phyloP scores from a whole-genome alignment of 2,329 filamentous ascomycete species.

The Microsporum canis region DNA sequence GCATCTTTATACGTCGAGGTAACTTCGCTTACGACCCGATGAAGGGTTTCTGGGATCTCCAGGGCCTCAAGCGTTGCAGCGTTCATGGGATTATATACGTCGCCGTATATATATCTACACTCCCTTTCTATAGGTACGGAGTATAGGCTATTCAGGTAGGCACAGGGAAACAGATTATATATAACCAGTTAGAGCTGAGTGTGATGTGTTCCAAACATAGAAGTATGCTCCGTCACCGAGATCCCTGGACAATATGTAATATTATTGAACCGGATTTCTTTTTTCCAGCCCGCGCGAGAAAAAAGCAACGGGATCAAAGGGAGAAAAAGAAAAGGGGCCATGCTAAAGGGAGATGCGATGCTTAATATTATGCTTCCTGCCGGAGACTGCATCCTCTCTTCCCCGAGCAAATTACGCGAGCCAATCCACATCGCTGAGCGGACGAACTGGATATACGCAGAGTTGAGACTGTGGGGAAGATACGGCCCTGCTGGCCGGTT shows the following conservation, averaged over 20 bases:
- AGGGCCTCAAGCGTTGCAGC: neutral
- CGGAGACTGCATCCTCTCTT: neutral
- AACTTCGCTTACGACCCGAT: slow-evolving; percentile 3
- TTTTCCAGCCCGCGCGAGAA: neutral
- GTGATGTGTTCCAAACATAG: slow-evolving; percentile 3
- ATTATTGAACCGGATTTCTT: neutral
- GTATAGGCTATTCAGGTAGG: no score
- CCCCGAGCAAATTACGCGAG: slow-evolving; percentile 3
- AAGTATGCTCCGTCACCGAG: neutral
- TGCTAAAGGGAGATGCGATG: neutral
- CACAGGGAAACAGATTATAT: no score
- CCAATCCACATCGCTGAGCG: neutral
- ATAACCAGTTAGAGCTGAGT: neutral
- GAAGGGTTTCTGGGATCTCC: neutral
- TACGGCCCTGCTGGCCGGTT: neutral
- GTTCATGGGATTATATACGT: neutral
- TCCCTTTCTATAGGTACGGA: neutral
- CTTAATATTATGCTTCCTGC: slow-evolving; percentile 3
- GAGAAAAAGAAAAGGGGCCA: neutral
- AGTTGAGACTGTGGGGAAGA: neutral
- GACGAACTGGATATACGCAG: neutral
- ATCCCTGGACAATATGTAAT: neutral
- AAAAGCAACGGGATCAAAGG: neutral
- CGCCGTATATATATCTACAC: neutral
- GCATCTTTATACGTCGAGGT: neutral